These are phyloP conservation scores for Colletotrichum sojae DNA, from an alignment of 2,329 filamentous ascomycete genomes.

Conservation along the genomic window DNA sequence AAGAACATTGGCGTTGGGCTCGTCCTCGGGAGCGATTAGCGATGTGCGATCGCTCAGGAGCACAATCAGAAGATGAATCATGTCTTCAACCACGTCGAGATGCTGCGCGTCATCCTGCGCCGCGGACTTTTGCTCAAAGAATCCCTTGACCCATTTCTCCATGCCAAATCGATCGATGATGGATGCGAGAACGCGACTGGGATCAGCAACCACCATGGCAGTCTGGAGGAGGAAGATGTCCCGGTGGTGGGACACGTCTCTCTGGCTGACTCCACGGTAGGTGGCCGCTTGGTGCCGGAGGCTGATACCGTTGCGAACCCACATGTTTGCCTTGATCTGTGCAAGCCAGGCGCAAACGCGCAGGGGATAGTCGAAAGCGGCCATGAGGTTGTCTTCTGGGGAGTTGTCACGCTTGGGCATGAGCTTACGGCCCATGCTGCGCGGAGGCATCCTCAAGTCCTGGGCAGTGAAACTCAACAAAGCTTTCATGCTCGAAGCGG, in stretches of 20 bases:
- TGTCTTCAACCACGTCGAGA: slow-evolving; percentile 94
- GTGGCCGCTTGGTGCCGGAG: slow-evolving; percentile 94
- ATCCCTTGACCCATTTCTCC: slow-evolving; percentile 86
- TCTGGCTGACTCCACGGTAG: slow-evolving; percentile 89
- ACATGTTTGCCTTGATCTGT: slow-evolving; percentile 98
- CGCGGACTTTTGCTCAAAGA: slow-evolving; percentile 79
- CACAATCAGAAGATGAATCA: slow-evolving; percentile 93
- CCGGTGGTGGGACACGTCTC: slow-evolving; percentile 93
- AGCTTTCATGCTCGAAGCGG: slow-evolving; percentile 74
- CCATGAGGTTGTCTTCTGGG: slow-evolving; percentile 85
- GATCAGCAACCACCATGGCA: slow-evolving; percentile 87
- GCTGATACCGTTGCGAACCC: slow-evolving; percentile 98
- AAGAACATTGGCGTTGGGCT: slow-evolving; percentile 74
- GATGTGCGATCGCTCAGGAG: slow-evolving; percentile 90
- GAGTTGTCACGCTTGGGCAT: slow-evolving; percentile 70
- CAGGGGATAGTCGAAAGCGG: slow-evolving; percentile 92
- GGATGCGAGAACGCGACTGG: slow-evolving; percentile 86
- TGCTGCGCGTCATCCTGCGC: slow-evolving; percentile 90
- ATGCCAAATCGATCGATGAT: slow-evolving; percentile 94
- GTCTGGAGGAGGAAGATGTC: slow-evolving; percentile 96
- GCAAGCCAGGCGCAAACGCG: slow-evolving; percentile 96
- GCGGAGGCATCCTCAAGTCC: slow-evolving; percentile 77
- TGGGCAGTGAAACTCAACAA: slow-evolving; percentile 80
- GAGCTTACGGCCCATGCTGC: slow-evolving; percentile 72
- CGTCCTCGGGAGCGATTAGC: slow-evolving; percentile 77